A percentile compares a stretch with the other conserved stretches of the same genome.
Conservation (phyloP, 495 filamentous ascomycete genomes). For the Cryomyces minteri region DNA sequence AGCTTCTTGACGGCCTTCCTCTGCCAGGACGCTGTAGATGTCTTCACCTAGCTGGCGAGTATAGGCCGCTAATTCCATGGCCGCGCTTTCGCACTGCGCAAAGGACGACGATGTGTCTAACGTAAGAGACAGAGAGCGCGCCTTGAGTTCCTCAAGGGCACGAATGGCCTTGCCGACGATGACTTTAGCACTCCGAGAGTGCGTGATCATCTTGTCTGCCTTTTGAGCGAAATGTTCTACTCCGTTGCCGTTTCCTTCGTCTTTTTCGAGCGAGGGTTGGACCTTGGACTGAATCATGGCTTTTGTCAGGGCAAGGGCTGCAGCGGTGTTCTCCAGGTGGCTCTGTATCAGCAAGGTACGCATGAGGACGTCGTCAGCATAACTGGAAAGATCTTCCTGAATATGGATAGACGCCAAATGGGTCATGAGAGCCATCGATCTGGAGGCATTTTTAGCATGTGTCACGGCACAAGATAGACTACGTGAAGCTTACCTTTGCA, state of each 20-base stretch:
- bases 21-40: conserved; percentile 42
- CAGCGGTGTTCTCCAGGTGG: conserved; percentile 60
- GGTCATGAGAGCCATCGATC: conserved; percentile 61
- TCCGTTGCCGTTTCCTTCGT: conserved; percentile 36
- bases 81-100: conserved; percentile 39
- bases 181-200: conserved; percentile 70
- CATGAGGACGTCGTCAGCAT: conserved; percentile 64
- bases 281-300: conserved; percentile 46
- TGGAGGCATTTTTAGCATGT: conserved; percentile 2
- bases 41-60: conserved; percentile 47
- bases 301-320: conserved; percentile 42
- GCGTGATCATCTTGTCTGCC: conserved; percentile 49
- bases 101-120: conserved; percentile 36
- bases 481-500: conserved; percentile 36
- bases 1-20: conserved; percentile 54
- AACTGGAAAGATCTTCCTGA: conserved; percentile 48
- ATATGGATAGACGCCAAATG: conserved; percentile 75
- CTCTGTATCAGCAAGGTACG: conserved; percentile 56
- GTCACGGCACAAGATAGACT: not conserved
- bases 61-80: conserved; percentile 47
- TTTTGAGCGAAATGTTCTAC: conserved; percentile 52
- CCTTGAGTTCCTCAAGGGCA: conserved; percentile 59
- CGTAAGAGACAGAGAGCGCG: conserved; percentile 55
- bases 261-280: conserved; percentile 20
- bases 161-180: conserved; percentile 61